Percentiles rank a stretch among this genome's conserved stretches.
These are phyloP conservation scores for Elsinoe necatrix DNA, from an alignment of 2,329 filamentous ascomycete genomes.

Conservation along the genomic window DNA sequence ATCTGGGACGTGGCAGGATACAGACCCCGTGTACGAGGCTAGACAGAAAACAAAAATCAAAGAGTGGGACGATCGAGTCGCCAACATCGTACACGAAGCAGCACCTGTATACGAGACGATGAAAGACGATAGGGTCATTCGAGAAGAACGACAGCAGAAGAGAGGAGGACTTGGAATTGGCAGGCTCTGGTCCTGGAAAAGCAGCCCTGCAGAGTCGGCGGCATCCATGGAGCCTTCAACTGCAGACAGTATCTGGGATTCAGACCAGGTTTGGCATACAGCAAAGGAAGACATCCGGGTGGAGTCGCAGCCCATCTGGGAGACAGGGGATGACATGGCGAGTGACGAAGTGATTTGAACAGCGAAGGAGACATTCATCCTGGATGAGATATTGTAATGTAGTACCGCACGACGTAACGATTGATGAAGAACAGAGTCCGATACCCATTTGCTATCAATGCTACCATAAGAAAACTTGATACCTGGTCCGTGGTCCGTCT, in stretches of 20 bases:
- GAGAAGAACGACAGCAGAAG: background rate
- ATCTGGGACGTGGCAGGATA: background rate
- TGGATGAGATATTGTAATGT: background rate
- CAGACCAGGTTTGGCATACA: background rate
- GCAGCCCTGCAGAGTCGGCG: constrained; percentile 5
- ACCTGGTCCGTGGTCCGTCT: background rate
- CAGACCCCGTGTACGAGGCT: background rate
- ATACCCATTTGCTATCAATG: constrained; percentile 5
- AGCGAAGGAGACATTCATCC: constrained; percentile 1
- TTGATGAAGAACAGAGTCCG: constrained; percentile 1
- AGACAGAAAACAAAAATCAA: constrained; percentile 3
- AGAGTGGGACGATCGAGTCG: constrained; percentile 3
- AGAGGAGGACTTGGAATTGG: background rate
- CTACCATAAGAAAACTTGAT: constrained; percentile 2
- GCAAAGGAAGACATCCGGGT: background rate
- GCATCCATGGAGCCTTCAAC: background rate
- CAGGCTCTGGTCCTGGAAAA: constrained; percentile 12
- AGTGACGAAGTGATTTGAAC: constrained; percentile 7
- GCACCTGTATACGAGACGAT: constrained; percentile 4
- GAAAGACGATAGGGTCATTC: constrained; percentile 7
- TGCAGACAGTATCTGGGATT: background rate
- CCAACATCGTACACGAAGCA: background rate
- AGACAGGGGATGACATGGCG: constrained; percentile 12
- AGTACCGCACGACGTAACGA: background rate
- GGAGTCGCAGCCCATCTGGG: constrained; percentile 1